Conservation (phyloP, 2,329 filamentous ascomycete species). For the Neocucurbitaria cava region DNA sequence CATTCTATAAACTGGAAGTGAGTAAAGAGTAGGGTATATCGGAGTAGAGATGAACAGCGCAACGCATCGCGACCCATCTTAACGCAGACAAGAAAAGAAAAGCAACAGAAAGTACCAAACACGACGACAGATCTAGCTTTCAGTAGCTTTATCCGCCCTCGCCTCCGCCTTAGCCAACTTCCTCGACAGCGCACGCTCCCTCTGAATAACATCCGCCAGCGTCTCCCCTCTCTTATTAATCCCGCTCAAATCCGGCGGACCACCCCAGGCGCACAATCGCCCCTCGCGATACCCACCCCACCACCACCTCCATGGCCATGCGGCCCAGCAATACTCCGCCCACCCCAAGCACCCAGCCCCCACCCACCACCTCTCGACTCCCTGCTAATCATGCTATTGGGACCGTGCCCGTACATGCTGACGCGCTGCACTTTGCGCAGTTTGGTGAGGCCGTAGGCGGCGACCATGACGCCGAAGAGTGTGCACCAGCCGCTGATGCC, state of each 20-base stretch:
- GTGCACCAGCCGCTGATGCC: conserved; percentile 75
- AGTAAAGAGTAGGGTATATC: conserved; percentile 24
- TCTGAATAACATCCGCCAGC: conserved; percentile 34
- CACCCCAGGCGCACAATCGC: conserved; percentile 27
- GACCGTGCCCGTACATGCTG: conserved; percentile 74
- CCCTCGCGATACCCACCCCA: conserved; percentile 26
- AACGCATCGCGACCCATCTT: conserved; percentile 3
- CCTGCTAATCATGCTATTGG: conserved; percentile 24
- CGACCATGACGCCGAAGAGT: conserved; percentile 76
- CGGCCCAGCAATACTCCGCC: conserved; percentile 24
- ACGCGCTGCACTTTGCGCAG: conserved; percentile 86
- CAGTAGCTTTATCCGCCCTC: conserved; percentile 28
- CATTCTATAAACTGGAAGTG: neutral
- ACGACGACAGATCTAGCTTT: neutral
- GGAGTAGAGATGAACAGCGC: conserved; percentile 27
- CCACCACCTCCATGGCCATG: conserved; percentile 15
- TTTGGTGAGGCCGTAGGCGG: conserved; percentile 82
- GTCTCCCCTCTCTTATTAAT: conserved; percentile 30
- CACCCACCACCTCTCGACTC: conserved; percentile 20
- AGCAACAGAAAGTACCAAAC: conserved; percentile 7
- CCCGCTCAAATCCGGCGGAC: conserved; percentile 15
- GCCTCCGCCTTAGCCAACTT: conserved; percentile 37
- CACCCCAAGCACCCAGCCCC: conserved; percentile 41
- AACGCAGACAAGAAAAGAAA: neutral
- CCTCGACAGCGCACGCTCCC: conserved; percentile 35